Base-by-base conservation (phyloP, 1,139 yeast species). In the Zygosaccharomyces sapae region DNA sequence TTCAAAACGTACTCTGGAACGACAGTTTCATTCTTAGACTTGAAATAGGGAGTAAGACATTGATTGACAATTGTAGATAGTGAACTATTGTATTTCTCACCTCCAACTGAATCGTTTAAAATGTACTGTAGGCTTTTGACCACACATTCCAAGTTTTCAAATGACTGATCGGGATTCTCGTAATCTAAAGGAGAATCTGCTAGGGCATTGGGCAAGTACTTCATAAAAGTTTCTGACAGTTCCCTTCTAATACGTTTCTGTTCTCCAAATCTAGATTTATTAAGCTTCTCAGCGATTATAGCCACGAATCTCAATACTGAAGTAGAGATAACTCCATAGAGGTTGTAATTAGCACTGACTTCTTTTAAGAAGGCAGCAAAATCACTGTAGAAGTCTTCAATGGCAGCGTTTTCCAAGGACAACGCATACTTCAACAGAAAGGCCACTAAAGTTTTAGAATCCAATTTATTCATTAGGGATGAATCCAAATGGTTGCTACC, bases 301-400 rank as follows among this genome's bases (percentile, higher is more conserved):
- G 77, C 71, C 3, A 77, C 63, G 44, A 83, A 72, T 40, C 69
- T 72, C 40, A 87, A 66, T 4, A 83, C 58, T 38, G 73, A 75
- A 1, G 86, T 77, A 38, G 80, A 65, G 0, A 83, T 62, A 1
- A 66, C 66, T 46, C 74, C 74, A 62, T 79, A 86, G 2, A 69
- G 61, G n/a, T 68, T 55, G 13, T 75, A 65, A 57, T 80, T 79
- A 10, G 75, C 66, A 36, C 73, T 57, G 0, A 81, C 75, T 20
- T 82, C 88, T 52, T 74, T 80, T 54, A 86, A 70, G 57, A 86
- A 88, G 5, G 65, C 67, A 38, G 79, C 68, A 18, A 82, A 71
- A 22, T 75, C 76, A 13, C 64, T 65, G 83, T 90, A 88, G 20
- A 87, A 74, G 50, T 89, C 96, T 48, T 83, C 86, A 33, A 88